phyloP scores from a whole-genome alignment of 78 protist species.

The Dictyostelium brefeldianum region DNA sequence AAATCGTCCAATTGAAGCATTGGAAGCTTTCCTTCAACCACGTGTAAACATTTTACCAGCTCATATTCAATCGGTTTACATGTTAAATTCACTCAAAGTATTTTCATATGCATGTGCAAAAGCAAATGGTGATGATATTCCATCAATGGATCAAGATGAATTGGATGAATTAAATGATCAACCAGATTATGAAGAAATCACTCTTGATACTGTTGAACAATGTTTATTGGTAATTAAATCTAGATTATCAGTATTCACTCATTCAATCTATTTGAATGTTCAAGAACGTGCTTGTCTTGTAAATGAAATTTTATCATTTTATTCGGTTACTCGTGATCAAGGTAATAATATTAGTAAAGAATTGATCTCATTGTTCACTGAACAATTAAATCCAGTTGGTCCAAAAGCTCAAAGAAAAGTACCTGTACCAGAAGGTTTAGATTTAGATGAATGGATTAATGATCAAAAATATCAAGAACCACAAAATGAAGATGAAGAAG shows the following conservation, averaged over 20 bases:
- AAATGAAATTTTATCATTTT: conserved; percentile 54
- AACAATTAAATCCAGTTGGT: conserved; percentile 92
- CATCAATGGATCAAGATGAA: not conserved
- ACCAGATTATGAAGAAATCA: conserved; percentile 15
- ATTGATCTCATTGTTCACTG: conserved; percentile 79
- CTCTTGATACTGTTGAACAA: conserved; percentile 40
- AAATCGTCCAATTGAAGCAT: conserved; percentile 29
- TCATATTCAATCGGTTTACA: conserved; percentile 88
- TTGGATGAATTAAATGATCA: not conserved
- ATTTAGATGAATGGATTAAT: conserved; percentile 81
- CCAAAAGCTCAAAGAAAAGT: conserved; percentile 93
- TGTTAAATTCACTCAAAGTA: conserved; percentile 90
- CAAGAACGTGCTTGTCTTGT: conserved; percentile 93
- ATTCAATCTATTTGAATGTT: conserved; percentile 87
- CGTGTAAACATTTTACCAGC: conserved; percentile 87
- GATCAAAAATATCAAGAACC: conserved; percentile 74
- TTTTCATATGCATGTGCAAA: conserved; percentile 78
- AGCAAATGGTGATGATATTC: conserved; percentile 27
- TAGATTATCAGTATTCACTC: conserved; percentile 75
- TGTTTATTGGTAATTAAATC: conserved; percentile 4
- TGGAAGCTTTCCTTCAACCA: conserved; percentile 84
- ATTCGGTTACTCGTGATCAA: conserved; percentile 11
- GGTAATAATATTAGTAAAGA: conserved; percentile 61
- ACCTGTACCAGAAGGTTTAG: conserved; percentile 86
- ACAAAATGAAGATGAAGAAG: conserved; percentile 17